Evolutionary conservation across 176 grass and related monocot species (phyloP), one percentile per base, ranked within the genome.

Genomic region (Aechmea fasciata): DNA sequence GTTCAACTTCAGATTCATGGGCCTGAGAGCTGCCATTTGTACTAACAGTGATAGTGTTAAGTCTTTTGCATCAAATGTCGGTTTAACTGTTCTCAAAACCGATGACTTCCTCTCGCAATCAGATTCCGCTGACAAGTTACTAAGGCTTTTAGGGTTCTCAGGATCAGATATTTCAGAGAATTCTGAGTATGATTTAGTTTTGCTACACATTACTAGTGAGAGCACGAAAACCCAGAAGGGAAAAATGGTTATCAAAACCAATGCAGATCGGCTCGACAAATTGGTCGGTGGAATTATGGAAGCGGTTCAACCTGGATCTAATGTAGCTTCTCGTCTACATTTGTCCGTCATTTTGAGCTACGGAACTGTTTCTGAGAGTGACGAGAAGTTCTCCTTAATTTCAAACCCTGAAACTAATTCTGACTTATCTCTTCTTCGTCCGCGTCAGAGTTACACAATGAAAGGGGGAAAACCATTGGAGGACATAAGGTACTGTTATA

Each of bases 391-490:
- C n/a, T 77, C 80, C 3, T 78, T 78, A 10, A 74, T 85, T 52
- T 28, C 17, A 9, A 79, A 73, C 72, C 68, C 80, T 48, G 69
- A 81, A 11, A 77, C 69, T 80, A 80, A 77, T 68, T 97, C 94
- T 25, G 89, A 97, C 74, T 79, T 93, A 76, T 75, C 64, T 68
- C 64, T 92, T 15, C 68, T 90, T 73, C 79, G 79, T 8, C 94
- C 94, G 64, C 71, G 71, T 64, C 94, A 97, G 80, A 97, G 94
- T 85, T 93, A 85, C 72, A 87, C 79, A 25, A 82, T 97, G 89
- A 97, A 87, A 83, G 79, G 78, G 51, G 94, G 94, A 65, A 85
- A 78, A 41, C 63, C 74, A 49, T 83, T 97, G 54, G 65, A 81
- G 53, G 77, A 87, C 70, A 69, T 97, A 72, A 97, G 94, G 92